phyloP scores from a whole-genome alignment of 495 filamentous ascomycete species.

The Diplogelasinospora grovesii region DNA sequence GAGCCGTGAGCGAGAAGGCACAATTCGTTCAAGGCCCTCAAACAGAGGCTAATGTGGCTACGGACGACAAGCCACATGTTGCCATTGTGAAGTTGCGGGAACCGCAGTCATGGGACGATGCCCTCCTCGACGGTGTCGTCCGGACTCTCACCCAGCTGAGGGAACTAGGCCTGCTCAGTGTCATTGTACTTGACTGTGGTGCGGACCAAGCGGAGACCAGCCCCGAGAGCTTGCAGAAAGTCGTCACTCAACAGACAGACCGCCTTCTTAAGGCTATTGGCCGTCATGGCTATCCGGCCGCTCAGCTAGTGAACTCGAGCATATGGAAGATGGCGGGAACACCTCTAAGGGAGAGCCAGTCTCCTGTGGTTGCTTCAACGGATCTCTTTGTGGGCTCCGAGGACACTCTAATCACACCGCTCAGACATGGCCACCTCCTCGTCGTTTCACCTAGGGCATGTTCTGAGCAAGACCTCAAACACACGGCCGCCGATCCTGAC shows the following conservation, averaged over 20 bases:
- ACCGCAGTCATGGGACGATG: slow-evolving; percentile 61
- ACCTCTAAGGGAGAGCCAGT: slow-evolving; percentile 10
- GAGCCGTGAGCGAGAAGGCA: slow-evolving; percentile 26
- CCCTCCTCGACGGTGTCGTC: slow-evolving; percentile 65
- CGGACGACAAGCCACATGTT: slow-evolving; percentile 58
- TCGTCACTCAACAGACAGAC: slow-evolving; percentile 58
- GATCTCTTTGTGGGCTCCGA: slow-evolving; percentile 37
- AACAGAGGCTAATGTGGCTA: slow-evolving; percentile 21
- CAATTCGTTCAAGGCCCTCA: slow-evolving; percentile 27
- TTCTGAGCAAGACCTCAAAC: slow-evolving; percentile 49
- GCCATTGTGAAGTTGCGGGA: slow-evolving; percentile 79
- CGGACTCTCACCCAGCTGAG: slow-evolving; percentile 77
- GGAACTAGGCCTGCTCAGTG: slow-evolving; percentile 70
- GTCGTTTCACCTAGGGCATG: slow-evolving; percentile 68
- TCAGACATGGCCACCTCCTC: slow-evolving; percentile 71
- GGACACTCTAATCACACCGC: slow-evolving; percentile 57
- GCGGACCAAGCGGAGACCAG: slow-evolving; percentile 21
- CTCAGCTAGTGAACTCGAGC: slow-evolving; percentile 61
- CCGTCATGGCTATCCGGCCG: slow-evolving; percentile 53
- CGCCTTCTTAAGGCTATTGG: slow-evolving; percentile 71
- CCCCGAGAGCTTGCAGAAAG: slow-evolving; percentile 25
- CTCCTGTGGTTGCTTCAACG: slow-evolving; percentile 14
- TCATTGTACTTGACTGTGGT: slow-evolving; percentile 72
- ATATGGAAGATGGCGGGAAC: slow-evolving; percentile 32
- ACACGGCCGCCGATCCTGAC: slow-evolving; percentile 52